phyloP scores from a whole-genome alignment of 441 rosid species.

The Sinapis alba region DNA sequence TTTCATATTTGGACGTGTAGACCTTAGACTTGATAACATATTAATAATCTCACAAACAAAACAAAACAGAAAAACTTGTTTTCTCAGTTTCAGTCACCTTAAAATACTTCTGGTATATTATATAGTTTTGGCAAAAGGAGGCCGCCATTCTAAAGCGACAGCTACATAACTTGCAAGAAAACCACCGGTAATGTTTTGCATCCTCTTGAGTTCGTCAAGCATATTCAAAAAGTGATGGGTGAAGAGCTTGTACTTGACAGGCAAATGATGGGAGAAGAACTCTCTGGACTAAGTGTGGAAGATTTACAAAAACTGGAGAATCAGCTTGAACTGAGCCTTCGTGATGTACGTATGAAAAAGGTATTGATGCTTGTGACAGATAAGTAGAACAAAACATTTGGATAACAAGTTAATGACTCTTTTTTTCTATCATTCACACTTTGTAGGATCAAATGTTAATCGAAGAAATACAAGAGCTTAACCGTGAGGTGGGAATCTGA shows the following conservation, averaged over 20 bases:
- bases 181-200: slow-evolving; percentile 63
- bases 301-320: slow-evolving; percentile 81
- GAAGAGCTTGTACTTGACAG: slow-evolving; percentile 46
- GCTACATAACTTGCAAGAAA: slow-evolving; percentile 77
- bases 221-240: slow-evolving; percentile 13
- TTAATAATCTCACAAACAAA: background rate
- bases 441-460: slow-evolving; percentile 69
- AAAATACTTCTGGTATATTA: slow-evolving; percentile 28
- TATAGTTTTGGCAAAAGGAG: slow-evolving; percentile 83
- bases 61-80: background rate
- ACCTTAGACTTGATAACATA: slow-evolving; percentile 2
- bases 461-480: slow-evolving; percentile 77
- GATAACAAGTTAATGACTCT: background rate
- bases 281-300: slow-evolving; percentile 65
- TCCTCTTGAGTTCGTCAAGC: background rate
- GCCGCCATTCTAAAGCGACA: slow-evolving; percentile 50
- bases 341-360: slow-evolving; percentile 82
- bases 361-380: slow-evolving; percentile 40
- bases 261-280: slow-evolving; percentile 96
- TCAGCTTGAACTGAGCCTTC: slow-evolving; percentile 76
- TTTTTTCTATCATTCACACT: background rate
- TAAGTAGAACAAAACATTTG: background rate
- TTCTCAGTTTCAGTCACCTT: slow-evolving; percentile 22
- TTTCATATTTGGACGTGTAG: background rate
- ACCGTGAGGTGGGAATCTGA: slow-evolving; percentile 55